Percentiles rank a stretch among this genome's conserved stretches.
Evolutionary conservation across 768 basidiomycete genomes (phyloP).

Genomic region (Sarcodon sp.): DNA sequence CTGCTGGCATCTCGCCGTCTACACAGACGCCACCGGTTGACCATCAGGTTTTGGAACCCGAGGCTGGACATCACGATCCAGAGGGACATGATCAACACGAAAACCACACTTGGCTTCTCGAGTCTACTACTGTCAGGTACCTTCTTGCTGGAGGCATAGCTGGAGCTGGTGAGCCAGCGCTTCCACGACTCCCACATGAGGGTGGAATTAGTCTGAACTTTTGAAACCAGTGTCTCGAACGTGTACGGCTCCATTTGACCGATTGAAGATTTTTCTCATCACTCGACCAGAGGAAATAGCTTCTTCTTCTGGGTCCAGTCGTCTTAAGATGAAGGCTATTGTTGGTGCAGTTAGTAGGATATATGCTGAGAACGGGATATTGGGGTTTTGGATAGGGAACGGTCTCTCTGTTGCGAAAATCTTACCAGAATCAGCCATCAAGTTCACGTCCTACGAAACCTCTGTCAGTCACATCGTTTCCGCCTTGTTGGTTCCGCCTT

Average conservation of each 20-base stretch:
- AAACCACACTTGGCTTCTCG: constrained; percentile 47
- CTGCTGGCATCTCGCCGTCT: constrained; percentile 5
- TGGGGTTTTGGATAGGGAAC: constrained; percentile 97
- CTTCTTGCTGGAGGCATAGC: constrained; percentile 90
- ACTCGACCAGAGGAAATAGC: constrained; percentile 58
- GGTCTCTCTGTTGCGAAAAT: constrained; percentile 91
- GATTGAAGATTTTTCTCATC: constrained; percentile 92
- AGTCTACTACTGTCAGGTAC: constrained; percentile 73
- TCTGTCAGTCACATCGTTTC: constrained; percentile 39
- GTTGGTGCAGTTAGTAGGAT: constrained; percentile 64
- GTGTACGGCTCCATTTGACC: constrained; percentile 95
- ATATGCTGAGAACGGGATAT: constrained; percentile 79
- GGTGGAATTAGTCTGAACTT: neutral
- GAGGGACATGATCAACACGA: constrained; percentile 36
- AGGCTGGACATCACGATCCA: constrained; percentile 22
- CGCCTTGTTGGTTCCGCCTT: neutral
- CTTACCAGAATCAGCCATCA: constrained; percentile 97
- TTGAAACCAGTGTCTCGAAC: constrained; percentile 70
- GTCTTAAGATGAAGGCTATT: constrained; percentile 51
- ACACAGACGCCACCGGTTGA: constrained; percentile 10
- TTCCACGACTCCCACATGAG: neutral
- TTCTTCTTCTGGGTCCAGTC: neutral
- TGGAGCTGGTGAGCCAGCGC: constrained; percentile 66
- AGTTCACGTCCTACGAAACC: constrained; percentile 92
- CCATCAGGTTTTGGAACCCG: constrained; percentile 9